These are phyloP conservation scores for Platismatia glauca DNA, from an alignment of 495 filamentous ascomycete genomes.

Conservation along the genomic window DNA sequence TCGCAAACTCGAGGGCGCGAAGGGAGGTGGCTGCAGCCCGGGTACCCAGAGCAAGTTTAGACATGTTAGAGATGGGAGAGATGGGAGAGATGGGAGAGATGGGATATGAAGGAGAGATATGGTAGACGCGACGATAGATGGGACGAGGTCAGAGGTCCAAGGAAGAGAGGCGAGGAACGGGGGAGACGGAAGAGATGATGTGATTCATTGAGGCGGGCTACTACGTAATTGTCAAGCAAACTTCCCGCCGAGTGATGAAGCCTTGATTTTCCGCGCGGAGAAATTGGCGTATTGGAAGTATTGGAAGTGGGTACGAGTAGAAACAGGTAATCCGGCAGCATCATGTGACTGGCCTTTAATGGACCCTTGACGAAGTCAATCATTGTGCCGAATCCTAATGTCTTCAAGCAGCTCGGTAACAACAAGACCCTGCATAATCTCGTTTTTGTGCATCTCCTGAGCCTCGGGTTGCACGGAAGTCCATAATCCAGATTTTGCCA, in stretches of 20 bases:
- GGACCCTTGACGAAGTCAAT: neutral
- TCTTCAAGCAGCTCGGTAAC: neutral
- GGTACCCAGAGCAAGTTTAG: constrained; percentile 48
- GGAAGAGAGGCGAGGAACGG: neutral
- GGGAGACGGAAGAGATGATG: neutral
- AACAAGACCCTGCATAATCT: neutral
- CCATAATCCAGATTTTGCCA: no score
- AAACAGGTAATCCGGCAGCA: neutral
- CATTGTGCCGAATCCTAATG: no score
- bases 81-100: no score
- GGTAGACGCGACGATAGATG: neutral
- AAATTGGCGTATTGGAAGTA: no score
- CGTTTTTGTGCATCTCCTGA: neutral
- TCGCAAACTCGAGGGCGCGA: constrained; percentile 62
- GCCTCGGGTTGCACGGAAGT: neutral
- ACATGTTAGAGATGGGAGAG: constrained; percentile 28
- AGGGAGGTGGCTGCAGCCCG: constrained; percentile 54
- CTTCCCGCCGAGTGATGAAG: neutral
- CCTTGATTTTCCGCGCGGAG: neutral
- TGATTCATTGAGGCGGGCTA: neutral
- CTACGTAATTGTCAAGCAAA: neutral
- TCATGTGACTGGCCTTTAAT: no score
- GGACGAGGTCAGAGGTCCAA: neutral
- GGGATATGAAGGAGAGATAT: no score
- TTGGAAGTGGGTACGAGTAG: no score